A percentile compares a stretch with the other conserved stretches of the same genome.
phyloP scores from a whole-genome alignment of 495 filamentous ascomycete species.

The Penicillium paradoxum region DNA sequence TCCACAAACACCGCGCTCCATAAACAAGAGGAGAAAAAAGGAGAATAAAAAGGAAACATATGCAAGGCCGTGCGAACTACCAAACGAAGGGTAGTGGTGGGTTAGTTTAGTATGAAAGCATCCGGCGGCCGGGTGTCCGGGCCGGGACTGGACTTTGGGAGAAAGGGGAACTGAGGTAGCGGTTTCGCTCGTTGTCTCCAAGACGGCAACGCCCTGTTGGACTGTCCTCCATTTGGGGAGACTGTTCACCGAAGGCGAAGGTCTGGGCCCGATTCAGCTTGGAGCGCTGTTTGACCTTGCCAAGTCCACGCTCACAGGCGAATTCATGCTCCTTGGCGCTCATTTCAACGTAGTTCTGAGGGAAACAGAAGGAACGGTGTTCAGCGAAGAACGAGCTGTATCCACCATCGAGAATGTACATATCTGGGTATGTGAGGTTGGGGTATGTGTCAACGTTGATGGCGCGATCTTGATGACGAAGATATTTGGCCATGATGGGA shows the following conservation, averaged over 20 bases:
- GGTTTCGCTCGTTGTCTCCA: slow-evolving; percentile 25
- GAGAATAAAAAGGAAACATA: slow-evolving; percentile 3
- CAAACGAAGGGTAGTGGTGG: not conserved
- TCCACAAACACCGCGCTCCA: slow-evolving; percentile 25
- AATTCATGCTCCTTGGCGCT: slow-evolving; percentile 78
- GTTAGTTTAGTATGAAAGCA: slow-evolving; percentile 60
- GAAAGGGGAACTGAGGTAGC: slow-evolving; percentile 48
- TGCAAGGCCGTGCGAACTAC: not conserved
- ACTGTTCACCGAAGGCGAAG: slow-evolving; percentile 80
- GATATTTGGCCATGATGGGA: slow-evolving; percentile 79
- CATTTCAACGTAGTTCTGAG: slow-evolving; percentile 97
- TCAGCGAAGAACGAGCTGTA: slow-evolving; percentile 87
- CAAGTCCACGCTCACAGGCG: slow-evolving; percentile 91
- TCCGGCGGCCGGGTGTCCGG: slow-evolving; percentile 58
- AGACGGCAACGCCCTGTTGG: slow-evolving; percentile 63
- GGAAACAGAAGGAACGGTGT: slow-evolving; percentile 74
- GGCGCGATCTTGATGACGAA: slow-evolving; percentile 80
- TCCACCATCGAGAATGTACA: slow-evolving; percentile 95
- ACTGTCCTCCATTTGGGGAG: slow-evolving; percentile 67
- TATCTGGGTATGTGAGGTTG: slow-evolving; percentile 82
- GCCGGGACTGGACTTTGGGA: slow-evolving; percentile 48
- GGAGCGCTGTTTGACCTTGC: slow-evolving; percentile 74
- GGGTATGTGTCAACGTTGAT: slow-evolving; percentile 82
- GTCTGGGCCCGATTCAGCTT: slow-evolving; percentile 87
- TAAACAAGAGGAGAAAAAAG: slow-evolving; percentile 16